Evolutionary conservation across 169 alveolate species (phyloP), one percentile per base, ranked within the genome.

Genomic region (Eimeria necatrix): DNA sequence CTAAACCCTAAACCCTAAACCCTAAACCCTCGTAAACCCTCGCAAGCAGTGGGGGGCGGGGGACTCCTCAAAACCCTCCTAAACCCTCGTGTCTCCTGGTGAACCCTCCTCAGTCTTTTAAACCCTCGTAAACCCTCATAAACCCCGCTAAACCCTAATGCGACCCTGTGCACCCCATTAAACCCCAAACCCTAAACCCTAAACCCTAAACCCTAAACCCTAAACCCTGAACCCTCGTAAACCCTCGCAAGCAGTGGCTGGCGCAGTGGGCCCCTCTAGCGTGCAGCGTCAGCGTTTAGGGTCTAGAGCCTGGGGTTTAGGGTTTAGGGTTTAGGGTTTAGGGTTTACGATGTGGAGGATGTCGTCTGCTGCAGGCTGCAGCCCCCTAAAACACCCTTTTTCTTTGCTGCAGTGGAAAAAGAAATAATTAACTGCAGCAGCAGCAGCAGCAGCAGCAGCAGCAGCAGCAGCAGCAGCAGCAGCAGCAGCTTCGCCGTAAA

Each of bases 131-230:
- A n/a, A n/a, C n/a, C n/a, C n/a, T n/a, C n/a, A n/a, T n/a, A n/a
- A n/a, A n/a, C n/a, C n/a, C n/a, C n/a, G n/a, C n/a, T n/a, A n/a
- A n/a, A n/a, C n/a, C n/a, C n/a, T n/a, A n/a, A n/a, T n/a, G n/a
- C n/a, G n/a, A n/a, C n/a, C n/a, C n/a, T n/a, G n/a, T n/a, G n/a
- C n/a, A n/a, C n/a, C n/a, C n/a, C n/a, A n/a, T n/a, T n/a, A n/a
- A n/a, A n/a, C n/a, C n/a, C n/a, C n/a, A n/a, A n/a, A n/a, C n/a
- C n/a, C n/a, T n/a, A n/a, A n/a, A n/a, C n/a, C n/a, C n/a, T n/a
- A n/a, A n/a, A 74, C 85, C 85, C 85, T 26, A 74, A 74, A 74
- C 85, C 52, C 59, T 74, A 26, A 32, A 74, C 85, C 85, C 85
- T 46, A 46, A 74, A 74, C 52, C 52, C 85, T 74, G 48, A 46